Evolutionary conservation across 1,139 yeast genomes (phyloP), one percentile per base, ranked within the genome.

Genomic region (Ashbya aceris): DNA sequence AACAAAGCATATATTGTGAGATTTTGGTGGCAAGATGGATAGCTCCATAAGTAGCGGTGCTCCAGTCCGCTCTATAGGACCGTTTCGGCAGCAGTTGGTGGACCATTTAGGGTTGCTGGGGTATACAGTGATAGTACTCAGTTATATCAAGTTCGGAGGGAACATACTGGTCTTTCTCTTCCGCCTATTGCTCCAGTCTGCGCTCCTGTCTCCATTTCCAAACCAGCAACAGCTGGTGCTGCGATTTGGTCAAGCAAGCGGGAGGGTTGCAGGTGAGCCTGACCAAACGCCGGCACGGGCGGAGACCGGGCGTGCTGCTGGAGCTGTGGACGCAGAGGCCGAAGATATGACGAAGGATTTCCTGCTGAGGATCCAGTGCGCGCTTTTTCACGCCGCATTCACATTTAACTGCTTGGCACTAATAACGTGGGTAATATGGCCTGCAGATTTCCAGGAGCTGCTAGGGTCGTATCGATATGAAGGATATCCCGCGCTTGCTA

Each of bases 191-290:
- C 45, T 62, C 1, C 69, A 66, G 27, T 50, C 58, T 2, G 39
- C 62, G 2, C 40, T 64, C n/a, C 33, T 60, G 3, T 51, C 56
- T 9, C 69, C 70, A 0, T 66, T 64, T 42, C 69, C 69, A 0
- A 43, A 49, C 30, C 49, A 56, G 29, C 17, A 40, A 1, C 55
- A 49, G 27, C 33, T 51, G 13, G 30, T 35, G 27, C 28, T 40
- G 32, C 33, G 29, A 14, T 34, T 34, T 20, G n/a, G 27, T 7
- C 29, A 8, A 3, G 37, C 29, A 5, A 9, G 11, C 13, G 12
- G 23, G 23, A 13, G n/a, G 20, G 6, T 5, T 4, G 13, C 3
- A 11, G 35, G 20, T 3, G 20, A 13, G 17, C 7, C 30, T 6
- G 29, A 14, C 4, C 11, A 14, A 4, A 23, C 29, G 14, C 29